Conservation (phyloP, 1,284 basidiomycete species). For the Ceratobasidium sp. region DNA sequence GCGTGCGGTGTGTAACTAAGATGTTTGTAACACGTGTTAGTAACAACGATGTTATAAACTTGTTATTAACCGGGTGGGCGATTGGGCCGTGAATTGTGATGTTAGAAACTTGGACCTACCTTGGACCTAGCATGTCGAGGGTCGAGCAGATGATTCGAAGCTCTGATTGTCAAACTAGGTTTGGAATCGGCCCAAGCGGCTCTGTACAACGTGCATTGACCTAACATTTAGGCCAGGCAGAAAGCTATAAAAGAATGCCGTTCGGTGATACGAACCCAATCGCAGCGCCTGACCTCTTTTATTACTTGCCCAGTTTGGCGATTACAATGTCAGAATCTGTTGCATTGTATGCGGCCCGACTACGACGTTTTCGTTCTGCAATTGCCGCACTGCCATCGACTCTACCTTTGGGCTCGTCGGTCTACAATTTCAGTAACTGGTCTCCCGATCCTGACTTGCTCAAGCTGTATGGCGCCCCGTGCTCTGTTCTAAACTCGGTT, state of each 20-base stretch:
- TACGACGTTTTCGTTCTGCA: constrained; percentile 1
- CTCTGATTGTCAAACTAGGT: neutral
- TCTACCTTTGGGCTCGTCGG: neutral
- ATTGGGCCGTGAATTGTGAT: neutral
- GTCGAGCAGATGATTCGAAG: neutral
- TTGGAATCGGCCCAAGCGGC: neutral
- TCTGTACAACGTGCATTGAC: neutral
- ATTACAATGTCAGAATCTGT: neutral
- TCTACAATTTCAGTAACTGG: constrained; percentile 19
- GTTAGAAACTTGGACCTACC: constrained; percentile 7
- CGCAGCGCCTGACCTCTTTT: neutral
- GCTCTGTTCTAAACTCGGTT: neutral
- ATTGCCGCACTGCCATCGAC: neutral
- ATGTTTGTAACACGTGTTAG: constrained; percentile 18
- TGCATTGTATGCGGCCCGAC: no score
- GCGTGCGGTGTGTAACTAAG: neutral
- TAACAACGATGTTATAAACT: constrained; percentile 2
- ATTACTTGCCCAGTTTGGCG: neutral
- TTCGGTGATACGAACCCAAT: neutral
- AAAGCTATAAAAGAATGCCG: neutral
- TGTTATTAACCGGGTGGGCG: neutral
- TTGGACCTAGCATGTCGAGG: neutral
- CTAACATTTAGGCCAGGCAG: neutral
- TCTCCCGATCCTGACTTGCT: constrained; percentile 2
- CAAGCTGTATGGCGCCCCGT: neutral